Conservation (phyloP, 2,329 filamentous ascomycete genomes). For the Blastomyces parvus region DNA sequence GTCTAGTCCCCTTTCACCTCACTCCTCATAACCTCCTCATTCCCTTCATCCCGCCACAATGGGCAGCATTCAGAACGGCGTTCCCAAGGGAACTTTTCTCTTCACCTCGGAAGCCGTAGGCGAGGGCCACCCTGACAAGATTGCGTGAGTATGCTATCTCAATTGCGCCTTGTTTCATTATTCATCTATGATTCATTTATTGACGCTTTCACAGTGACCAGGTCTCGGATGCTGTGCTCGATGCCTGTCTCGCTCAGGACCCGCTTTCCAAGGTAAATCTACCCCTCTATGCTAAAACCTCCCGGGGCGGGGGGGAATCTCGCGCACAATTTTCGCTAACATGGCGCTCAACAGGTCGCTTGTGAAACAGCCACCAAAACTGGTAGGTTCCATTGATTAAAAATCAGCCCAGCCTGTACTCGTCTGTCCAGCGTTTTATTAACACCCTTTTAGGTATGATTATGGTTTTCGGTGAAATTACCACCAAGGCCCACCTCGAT, state of each 20-base stretch:
- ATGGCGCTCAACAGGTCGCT: conserved; percentile 49
- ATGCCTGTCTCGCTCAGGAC: conserved; percentile 90
- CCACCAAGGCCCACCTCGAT: conserved; percentile 88
- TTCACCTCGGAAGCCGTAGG: conserved; percentile 88
- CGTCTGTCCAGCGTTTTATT: conserved; percentile 15
- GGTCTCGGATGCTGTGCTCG: conserved; percentile 95
- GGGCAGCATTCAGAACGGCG: conserved; percentile 27
- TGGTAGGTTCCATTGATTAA: conserved; percentile 44
- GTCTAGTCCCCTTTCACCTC: conserved; percentile 13
- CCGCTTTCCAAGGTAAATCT: conserved; percentile 74
- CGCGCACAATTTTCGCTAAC: conserved; percentile 6
- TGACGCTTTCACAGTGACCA: conserved; percentile 55
- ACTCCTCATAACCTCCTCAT: not conserved
- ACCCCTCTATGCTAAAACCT: conserved; percentile 10
- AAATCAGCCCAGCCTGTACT: conserved; percentile 8
- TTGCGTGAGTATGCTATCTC: conserved; percentile 48
- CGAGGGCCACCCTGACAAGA: conserved; percentile 92
- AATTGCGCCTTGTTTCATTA: conserved; percentile 17
- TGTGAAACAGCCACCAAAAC: conserved; percentile 99
- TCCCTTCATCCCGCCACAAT: conserved; percentile 41
- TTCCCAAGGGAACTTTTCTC: conserved; percentile 59
- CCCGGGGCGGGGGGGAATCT: not conserved
- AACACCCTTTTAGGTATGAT: conserved; percentile 53
- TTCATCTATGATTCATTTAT: not conserved
- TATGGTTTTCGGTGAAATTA: conserved; percentile 98